A percentile compares a stretch with the other conserved stretches of the same genome.
Conservation (phyloP, 2,329 filamentous ascomycete species). For the Trichoderma sp. region DNA sequence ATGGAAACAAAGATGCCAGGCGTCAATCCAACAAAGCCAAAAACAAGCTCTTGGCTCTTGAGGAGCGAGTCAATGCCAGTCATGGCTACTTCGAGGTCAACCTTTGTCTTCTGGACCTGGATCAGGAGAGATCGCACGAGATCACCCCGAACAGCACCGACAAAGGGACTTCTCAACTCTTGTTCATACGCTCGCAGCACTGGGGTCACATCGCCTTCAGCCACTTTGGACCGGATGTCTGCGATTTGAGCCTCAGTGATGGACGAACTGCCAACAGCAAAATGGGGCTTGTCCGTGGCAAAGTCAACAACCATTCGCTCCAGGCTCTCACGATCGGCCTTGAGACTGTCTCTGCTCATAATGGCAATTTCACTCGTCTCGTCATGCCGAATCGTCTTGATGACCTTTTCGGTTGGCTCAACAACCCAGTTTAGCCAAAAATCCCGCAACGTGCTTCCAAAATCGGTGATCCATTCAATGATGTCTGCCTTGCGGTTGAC, state of each 20-base stretch:
- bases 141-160: conserved; percentile 80
- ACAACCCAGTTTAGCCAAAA: conserved; percentile 98
- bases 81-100: conserved; percentile 94
- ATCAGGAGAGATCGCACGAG: conserved; percentile 87
- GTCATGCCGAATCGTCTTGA: conserved; percentile 91
- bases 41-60: conserved; percentile 94
- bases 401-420: conserved; percentile 75
- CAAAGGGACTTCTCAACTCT: conserved; percentile 77
- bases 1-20: conserved; percentile 87
- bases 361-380: conserved; percentile 91
- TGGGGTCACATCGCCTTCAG: conserved; percentile 88
- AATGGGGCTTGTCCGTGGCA: conserved; percentile 73
- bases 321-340: conserved; percentile 84
- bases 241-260: conserved; percentile 68
- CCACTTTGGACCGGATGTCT: conserved; percentile 73
- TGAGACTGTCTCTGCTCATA: conserved; percentile 89
- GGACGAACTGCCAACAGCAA: conserved; percentile 46
- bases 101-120: conserved; percentile 98
- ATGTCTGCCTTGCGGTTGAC: conserved; percentile 74
- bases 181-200: conserved; percentile 89
- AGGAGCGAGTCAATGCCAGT: conserved; percentile 91
- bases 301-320: conserved; percentile 99
- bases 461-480: conserved; percentile 71
- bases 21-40: conserved; percentile 93
- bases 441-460: conserved; percentile 75